Evolutionary conservation across 208 protist species (phyloP).

Genomic region (Crithidia brevicula): DNA sequence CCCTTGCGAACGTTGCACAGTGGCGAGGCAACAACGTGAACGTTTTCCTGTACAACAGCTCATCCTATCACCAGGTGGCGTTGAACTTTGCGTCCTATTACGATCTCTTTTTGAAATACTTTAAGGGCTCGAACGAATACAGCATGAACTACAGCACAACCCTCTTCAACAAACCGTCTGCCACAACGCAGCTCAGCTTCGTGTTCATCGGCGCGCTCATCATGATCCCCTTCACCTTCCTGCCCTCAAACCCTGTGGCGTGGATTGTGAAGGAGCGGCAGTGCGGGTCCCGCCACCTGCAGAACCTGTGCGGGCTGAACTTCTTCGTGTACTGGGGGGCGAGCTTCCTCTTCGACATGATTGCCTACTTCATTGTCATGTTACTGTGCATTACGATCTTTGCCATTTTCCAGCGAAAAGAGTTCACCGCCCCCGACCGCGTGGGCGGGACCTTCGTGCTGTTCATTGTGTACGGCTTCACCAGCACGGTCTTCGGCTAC

Average conservation of each 20-base stretch:
- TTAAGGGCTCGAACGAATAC: not conserved
- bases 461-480: conserved; percentile 46
- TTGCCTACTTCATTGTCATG: conserved; percentile 32
- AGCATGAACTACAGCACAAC: not conserved
- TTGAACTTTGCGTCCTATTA: conserved; percentile 12
- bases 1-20: conserved; percentile 4
- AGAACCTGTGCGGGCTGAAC: conserved; percentile 67
- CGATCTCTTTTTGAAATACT: conserved; percentile 6
- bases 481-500: conserved; percentile 32
- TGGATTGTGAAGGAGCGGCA: conserved; percentile 82
- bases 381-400: conserved; percentile 37
- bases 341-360: conserved; percentile 58
- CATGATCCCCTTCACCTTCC: conserved; percentile 63
- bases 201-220: conserved; percentile 40
- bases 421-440: conserved; percentile 34
- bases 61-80: conserved; percentile 11
- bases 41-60: conserved; percentile 37
- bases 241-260: conserved; percentile 53
- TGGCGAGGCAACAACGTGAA: conserved; percentile 11
- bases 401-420: conserved; percentile 40
- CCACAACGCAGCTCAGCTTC: not conserved
- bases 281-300: conserved; percentile 68
- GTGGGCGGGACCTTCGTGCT: conserved; percentile 30
- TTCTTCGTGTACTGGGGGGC: conserved; percentile 63
- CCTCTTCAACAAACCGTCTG: not conserved